These are phyloP conservation scores for Xylaria acuta DNA, from an alignment of 495 filamentous ascomycete species.

Conservation along the genomic window DNA sequence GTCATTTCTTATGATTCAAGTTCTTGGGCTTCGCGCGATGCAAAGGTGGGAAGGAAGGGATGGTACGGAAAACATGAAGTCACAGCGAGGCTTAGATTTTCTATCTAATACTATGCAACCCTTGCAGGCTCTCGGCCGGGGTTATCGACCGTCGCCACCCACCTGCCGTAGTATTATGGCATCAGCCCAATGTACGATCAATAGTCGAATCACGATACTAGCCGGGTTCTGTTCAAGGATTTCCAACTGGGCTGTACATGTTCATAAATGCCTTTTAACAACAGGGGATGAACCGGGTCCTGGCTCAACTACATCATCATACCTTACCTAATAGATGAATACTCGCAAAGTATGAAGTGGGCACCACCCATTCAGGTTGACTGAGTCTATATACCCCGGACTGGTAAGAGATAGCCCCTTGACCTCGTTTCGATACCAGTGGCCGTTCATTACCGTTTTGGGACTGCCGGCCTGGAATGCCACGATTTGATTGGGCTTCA, in stretches of 20 bases:
- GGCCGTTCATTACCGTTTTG: slow-evolving; percentile 34
- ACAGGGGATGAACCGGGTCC: slow-evolving; percentile 25
- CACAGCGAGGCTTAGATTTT: slow-evolving; percentile 21
- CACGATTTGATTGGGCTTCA: slow-evolving; percentile 30
- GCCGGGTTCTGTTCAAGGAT: background rate
- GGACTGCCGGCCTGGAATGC: slow-evolving; percentile 24
- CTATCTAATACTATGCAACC: background rate
- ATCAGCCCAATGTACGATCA: slow-evolving; percentile 9
- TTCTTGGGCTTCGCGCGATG: slow-evolving; percentile 19
- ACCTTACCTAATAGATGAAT: slow-evolving; percentile 21
- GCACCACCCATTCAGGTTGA: slow-evolving; percentile 1
- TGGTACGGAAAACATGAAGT: slow-evolving; percentile 29
- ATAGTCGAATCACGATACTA: slow-evolving; percentile 2
- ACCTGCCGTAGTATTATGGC: background rate
- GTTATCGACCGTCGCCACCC: background rate
- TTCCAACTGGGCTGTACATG: background rate
- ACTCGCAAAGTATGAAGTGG: background rate
- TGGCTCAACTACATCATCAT: slow-evolving; percentile 36
- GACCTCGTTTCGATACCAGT: slow-evolving; percentile 19
- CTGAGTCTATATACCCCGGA: slow-evolving; percentile 22
- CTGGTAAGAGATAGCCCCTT: slow-evolving; percentile 23
- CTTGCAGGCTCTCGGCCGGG: background rate
- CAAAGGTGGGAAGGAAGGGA: slow-evolving; percentile 20
- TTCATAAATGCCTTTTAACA: background rate
- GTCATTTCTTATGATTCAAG: slow-evolving; percentile 14